Evolutionary conservation across 139 green algal genomes (phyloP), one percentile per base, ranked within the genome.

Genomic region (Edaphochlamys debaryana): DNA sequence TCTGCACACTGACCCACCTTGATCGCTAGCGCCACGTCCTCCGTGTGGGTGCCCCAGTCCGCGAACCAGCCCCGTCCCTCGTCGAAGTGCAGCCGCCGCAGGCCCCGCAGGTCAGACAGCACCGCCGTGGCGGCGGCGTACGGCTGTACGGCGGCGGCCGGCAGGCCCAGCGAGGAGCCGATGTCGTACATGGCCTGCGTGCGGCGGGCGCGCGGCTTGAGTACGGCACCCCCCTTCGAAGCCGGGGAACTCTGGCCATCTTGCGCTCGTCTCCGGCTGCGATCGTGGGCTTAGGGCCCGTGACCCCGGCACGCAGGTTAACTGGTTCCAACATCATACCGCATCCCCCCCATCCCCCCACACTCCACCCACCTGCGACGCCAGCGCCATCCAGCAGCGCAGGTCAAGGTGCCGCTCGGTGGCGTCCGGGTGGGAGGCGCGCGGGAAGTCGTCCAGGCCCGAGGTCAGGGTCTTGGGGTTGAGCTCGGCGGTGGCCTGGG

Each of bases 391-490:
- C 96, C 96, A 99, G 84, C 94, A 98, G 29, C 91, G 82, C 74
- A 99, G 91, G 81, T 99, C 96, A 67, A 99, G 38, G 80, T 99
- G 96, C 0, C 94, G 91, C 91, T 99, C 96, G 8, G 92, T 80
- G 17, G 63, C 64, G 36, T 88, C 91, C 34, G 96, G 96, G 89
- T 99, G 96, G 25, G 91, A 96, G 29, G 96, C 95, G 1, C 96
- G 91, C 0, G 96, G 96, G 74, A 95, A 98, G 91, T 99, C 96
- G 79, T 99, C 96, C 69, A 99, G 79, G 8, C 96, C 96, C 30
- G 91, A 96, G 6, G 94, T 94, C 1, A 98, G 90, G 1, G 95
- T 98, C 80, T 98, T 98, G 42, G 96, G 96, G 85, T 99, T 99
- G 38, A 99, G 93, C 89, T 99, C 94, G 13, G 34, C 27, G 4